Base-by-base conservation (phyloP, 306 rosid species). In the Sphenostylis stenocarpa region DNA sequence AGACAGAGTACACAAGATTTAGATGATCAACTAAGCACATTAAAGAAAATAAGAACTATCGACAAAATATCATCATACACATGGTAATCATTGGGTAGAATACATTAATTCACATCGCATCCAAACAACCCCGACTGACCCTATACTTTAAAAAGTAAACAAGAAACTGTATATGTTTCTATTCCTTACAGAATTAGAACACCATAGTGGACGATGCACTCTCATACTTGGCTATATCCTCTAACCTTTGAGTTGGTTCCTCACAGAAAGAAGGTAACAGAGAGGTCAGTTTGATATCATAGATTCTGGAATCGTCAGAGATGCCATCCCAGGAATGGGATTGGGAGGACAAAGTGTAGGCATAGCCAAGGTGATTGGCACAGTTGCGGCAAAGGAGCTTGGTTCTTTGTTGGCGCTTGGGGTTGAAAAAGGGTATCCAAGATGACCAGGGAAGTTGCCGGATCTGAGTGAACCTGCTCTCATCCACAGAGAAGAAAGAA, bases 271-370 rank as follows among this genome's bases (percentile, higher is more conserved):
- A 79, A 71, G 83, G 83, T 62, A 61, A 76, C 5, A 82, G 45
- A 1, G 85, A 2, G 39, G 49, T 77, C 1, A 82, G 78, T 71
- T 71, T 82, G 70, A 82, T 82, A 31, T 77, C 60, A 63, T 71
- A 82, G 57, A 72, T 64, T 77, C 75, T 77, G 33, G 85, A 82
- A 16, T 82, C 38, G 3, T 58, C 85, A 43, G 85, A 76, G 28
- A 82, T 70, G 51, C 85, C 85, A 4, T 82, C 85, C 85, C 85
- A 82, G 1, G 81, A 81, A 15, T 75, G 61, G 0, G 81, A 81
- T 19, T 75, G 61, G 52, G 81, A 62, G 51, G 75, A 71, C 24
- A 76, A 33, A 45, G 49, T 63, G 56, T 67, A 69, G 33, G 82
- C 75, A 55, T 34, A 71, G 33, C 85, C 85, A 33, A 77, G 12